phyloP scores from a whole-genome alignment of 257 asterid genomes.

The Orobanche coerulescens region DNA sequence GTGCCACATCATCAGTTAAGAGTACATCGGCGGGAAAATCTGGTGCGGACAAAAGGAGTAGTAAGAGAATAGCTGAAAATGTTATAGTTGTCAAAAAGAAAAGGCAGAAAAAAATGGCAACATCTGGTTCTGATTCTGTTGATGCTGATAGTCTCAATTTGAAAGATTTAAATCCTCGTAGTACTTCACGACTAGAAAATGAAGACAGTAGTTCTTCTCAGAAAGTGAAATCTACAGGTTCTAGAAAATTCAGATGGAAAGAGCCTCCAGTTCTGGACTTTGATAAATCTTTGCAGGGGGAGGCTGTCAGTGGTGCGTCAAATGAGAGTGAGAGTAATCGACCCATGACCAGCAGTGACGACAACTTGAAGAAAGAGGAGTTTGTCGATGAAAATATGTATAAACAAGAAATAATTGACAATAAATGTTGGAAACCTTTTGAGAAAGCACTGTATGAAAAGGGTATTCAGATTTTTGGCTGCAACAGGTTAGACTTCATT shows the following conservation, averaged over 20 bases:
- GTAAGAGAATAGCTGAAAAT: conserved; percentile 91
- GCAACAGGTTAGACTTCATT: conserved; percentile 58
- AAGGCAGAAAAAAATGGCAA: conserved; percentile 45
- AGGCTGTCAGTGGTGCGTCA: conserved; percentile 42
- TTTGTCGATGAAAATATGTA: conserved; percentile 38
- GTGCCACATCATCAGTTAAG: conserved; percentile 40
- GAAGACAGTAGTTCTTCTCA: conserved; percentile 35
- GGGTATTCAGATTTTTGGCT: conserved; percentile 84
- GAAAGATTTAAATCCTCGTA: conserved; percentile 38
- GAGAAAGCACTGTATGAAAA: conserved; percentile 84
- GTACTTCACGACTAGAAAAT: conserved; percentile 35
- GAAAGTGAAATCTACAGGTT: conserved; percentile 39
- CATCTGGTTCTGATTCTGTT: conserved; percentile 60
- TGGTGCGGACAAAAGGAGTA: conserved; percentile 52
- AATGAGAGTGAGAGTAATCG: conserved; percentile 39
- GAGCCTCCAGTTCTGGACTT: conserved; percentile 34
- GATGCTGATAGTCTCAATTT: conserved; percentile 37
- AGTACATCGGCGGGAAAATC: conserved; percentile 39
- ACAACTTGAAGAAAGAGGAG: conserved; percentile 45
- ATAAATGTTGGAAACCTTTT: conserved; percentile 68
- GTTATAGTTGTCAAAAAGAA: conserved; percentile 56
- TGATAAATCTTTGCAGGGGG: conserved; percentile 40
- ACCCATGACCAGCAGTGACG: conserved; percentile 32
- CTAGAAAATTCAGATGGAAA: conserved; percentile 50
- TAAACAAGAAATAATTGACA: conserved; percentile 41